phyloP scores from a whole-genome alignment of 805 yeast species.

The Yamadazyma nakazawae region DNA sequence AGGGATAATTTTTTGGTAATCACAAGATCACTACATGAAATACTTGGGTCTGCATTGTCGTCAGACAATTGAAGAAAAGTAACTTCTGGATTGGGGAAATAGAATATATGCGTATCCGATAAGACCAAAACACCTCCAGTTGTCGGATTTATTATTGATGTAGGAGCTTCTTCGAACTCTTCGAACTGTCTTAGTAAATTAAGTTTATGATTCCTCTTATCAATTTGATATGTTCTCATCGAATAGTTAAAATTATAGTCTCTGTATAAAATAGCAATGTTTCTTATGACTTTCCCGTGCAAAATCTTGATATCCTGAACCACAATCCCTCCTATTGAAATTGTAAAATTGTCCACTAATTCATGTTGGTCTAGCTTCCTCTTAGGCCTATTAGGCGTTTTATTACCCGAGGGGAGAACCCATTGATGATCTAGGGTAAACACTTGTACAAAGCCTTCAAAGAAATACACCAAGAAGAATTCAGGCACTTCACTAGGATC shows the following conservation, averaged over 20 bases:
- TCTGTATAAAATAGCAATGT: conserved; percentile 31
- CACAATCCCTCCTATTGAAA: conserved; percentile 12
- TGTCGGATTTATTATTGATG: conserved; percentile 19
- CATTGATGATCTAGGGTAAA: conserved; percentile 14
- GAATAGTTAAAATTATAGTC: conserved; percentile 33
- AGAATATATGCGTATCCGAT: conserved; percentile 25
- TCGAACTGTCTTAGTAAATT: conserved; percentile 21
- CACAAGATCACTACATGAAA: conserved; percentile 16
- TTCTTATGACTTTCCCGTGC: neutral
- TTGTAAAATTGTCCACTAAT: conserved; percentile 8
- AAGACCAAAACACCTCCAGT: conserved; percentile 28
- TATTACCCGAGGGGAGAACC: neutral
- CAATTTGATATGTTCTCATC: conserved; percentile 26
- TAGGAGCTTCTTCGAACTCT: conserved; percentile 29
- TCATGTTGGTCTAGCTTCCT: conserved; percentile 9
- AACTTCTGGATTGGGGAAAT: conserved; percentile 22
- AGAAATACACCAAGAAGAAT: conserved; percentile 20
- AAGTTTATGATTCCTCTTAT: conserved; percentile 5
- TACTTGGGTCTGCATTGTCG: conserved; percentile 6
- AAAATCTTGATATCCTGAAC: conserved; percentile 12
- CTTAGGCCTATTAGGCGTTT: conserved; percentile 5
- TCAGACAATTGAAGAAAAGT: conserved; percentile 11
- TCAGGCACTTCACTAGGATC: conserved; percentile 10
- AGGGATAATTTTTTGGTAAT: conserved; percentile 18
- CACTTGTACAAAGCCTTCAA: conserved; percentile 18